Conservation (phyloP, 306 rosid species). For the Trichosanthes cucumerina region DNA sequence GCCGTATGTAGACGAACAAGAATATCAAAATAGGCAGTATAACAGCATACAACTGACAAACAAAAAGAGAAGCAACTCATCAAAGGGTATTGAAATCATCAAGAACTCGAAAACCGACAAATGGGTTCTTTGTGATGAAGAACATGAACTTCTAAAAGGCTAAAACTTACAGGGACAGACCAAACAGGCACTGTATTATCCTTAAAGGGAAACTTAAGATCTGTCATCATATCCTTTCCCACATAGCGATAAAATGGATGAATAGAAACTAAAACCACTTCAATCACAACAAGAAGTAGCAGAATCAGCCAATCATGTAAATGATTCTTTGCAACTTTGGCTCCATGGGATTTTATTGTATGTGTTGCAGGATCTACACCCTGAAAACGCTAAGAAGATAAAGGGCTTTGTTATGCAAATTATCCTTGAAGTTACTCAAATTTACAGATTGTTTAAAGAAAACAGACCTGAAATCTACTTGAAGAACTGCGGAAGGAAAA, state of each 20-base stretch:
- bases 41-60: conserved; percentile 61
- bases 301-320: conserved; percentile 69
- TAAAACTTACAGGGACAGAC: conserved; percentile 75
- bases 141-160: background rate
- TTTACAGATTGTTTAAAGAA: background rate
- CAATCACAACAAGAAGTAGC: conserved; percentile 51
- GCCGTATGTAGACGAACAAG: conserved; percentile 47
- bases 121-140: background rate
- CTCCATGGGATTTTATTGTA: conserved; percentile 85
- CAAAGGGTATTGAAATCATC: no score
- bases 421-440: background rate
- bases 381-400: background rate
- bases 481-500: conserved; percentile 12
- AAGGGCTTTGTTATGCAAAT: background rate
- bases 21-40: conserved; percentile 64
- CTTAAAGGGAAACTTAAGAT: conserved; percentile 74
- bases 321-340: conserved; percentile 59
- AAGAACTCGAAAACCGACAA: background rate
- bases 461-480: conserved; percentile 24
- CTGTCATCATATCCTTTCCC: conserved; percentile 86
- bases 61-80: conserved; percentile 2
- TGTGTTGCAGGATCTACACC: conserved; percentile 36
- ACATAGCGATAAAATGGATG: conserved; percentile 83
- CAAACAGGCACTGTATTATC: conserved; percentile 76
- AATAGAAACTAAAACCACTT: conserved; percentile 29